Percentiles rank a stretch among this genome's conserved stretches.
phyloP scores from a whole-genome alignment of 2,329 filamentous ascomycete genomes.

The Penicillium sp. region DNA sequence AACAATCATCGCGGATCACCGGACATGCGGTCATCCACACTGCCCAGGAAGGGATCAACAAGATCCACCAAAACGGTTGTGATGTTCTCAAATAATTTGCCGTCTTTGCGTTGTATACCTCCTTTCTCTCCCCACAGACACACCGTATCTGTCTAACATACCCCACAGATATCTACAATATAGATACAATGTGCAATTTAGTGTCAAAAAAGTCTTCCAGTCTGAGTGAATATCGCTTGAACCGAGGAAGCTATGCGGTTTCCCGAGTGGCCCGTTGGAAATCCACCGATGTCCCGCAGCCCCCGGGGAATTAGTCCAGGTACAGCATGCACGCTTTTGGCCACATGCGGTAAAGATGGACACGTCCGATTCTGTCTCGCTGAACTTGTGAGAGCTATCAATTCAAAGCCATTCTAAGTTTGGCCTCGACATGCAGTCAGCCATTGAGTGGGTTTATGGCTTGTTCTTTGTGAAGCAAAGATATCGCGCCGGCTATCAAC shows the following conservation, averaged over 20 bases:
- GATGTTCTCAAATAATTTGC: not conserved
- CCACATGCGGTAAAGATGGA: slow-evolving; percentile 11
- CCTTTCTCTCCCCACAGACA: not conserved
- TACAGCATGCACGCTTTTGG: slow-evolving; percentile 7
- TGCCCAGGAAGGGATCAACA: not conserved
- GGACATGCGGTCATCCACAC: not conserved
- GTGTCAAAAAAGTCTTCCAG: no score
- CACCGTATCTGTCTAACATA: no score
- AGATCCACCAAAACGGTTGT: not conserved
- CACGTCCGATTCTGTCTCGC: slow-evolving; percentile 1
- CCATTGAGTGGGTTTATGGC: not conserved
- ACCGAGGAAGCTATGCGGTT: slow-evolving; percentile 2
- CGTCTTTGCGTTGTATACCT: not conserved
- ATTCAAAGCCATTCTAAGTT: slow-evolving; percentile 7
- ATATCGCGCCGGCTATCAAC: not conserved
- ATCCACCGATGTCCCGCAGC: not conserved
- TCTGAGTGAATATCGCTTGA: not conserved
- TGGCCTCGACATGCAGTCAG: not conserved
- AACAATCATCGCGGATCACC: not conserved
- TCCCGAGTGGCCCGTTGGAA: slow-evolving; percentile 15
- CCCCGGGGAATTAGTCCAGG: slow-evolving; percentile 13
- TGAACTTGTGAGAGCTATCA: slow-evolving; percentile 12
- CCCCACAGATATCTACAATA: no score
- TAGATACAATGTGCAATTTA: no score
- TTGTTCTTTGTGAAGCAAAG: not conserved